A percentile compares a stretch with the other conserved stretches of the same genome.
These are phyloP conservation scores for Clavispora asparagi DNA, from an alignment of 805 yeast genomes.

Conservation along the genomic window DNA sequence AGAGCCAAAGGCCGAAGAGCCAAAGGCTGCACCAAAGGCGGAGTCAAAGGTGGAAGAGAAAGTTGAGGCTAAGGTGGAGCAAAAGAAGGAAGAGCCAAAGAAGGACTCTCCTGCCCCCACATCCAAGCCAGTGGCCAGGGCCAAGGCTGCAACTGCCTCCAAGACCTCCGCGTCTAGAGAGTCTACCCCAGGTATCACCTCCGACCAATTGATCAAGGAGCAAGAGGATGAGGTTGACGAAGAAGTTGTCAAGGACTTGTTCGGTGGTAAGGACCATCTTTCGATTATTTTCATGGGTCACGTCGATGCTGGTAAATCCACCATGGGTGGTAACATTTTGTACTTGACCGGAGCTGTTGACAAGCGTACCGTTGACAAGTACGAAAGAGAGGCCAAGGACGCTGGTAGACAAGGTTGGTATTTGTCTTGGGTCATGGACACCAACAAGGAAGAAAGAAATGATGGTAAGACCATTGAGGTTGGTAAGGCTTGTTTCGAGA, in stretches of 20 bases:
- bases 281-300: conserved; percentile 99
- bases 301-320: conserved; percentile 98
- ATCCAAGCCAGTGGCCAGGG: conserved; percentile 6
- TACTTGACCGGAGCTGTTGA: conserved; percentile 95
- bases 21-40: conserved; percentile 21
- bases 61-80: conserved; percentile 6
- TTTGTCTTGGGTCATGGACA: conserved; percentile 98
- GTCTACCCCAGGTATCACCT: conserved; percentile 19
- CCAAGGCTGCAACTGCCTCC: conserved; percentile 1
- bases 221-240: conserved; percentile 82
- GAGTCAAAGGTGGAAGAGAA: conserved; percentile 16
- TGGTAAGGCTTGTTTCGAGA: conserved; percentile 96
- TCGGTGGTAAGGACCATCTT: conserved; percentile 95
- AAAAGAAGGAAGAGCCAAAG: conserved; percentile 3
- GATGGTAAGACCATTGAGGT: conserved; percentile 99
- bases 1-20: conserved; percentile 20
- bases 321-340: conserved; percentile 97
- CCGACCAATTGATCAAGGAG: conserved; percentile 56
- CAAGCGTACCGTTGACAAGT: conserved; percentile 96
- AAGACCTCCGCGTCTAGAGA: conserved; percentile 15
- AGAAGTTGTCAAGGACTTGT: conserved; percentile 85
- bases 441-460: conserved; percentile 96
- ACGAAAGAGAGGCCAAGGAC: conserved; percentile 97
- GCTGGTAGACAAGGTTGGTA: conserved; percentile 99
- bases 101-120: conserved; percentile 10